These are phyloP conservation scores for Barnettozyma californica DNA, from an alignment of 805 yeast species.

Conservation along the genomic window DNA sequence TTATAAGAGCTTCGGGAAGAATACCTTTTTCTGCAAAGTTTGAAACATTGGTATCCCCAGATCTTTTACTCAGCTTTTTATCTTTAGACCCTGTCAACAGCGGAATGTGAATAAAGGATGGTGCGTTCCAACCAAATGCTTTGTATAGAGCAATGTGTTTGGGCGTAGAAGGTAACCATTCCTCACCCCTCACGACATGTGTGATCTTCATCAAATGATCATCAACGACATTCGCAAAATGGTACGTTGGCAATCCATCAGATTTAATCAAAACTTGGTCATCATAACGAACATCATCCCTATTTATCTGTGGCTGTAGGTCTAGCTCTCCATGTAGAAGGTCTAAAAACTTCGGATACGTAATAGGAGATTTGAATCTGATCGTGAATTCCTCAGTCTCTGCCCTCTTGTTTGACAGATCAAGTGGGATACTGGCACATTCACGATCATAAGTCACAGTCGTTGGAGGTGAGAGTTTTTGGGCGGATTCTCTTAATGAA, in stretches of 20 bases:
- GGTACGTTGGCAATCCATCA: constrained; percentile 95
- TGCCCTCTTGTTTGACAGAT: constrained; percentile 37
- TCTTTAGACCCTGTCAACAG: constrained; percentile 66
- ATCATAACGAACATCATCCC: constrained; percentile 69
- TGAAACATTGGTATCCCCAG: constrained; percentile 72
- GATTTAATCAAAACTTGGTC: constrained; percentile 87
- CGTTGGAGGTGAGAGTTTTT: constrained; percentile 75
- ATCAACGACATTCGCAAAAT: constrained; percentile 92
- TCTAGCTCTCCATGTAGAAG: constrained; percentile 71
- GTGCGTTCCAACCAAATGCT: constrained; percentile 84
- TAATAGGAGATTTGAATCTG: constrained; percentile 71
- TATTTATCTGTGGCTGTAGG: constrained; percentile 75
- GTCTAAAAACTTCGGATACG: constrained; percentile 65
- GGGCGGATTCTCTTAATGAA: constrained; percentile 65
- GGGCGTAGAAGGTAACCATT: constrained; percentile 95
- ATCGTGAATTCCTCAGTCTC: constrained; percentile 43
- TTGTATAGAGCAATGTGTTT: constrained; percentile 83
- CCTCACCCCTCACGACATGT: constrained; percentile 95
- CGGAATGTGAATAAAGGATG: constrained; percentile 86
- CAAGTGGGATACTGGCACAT: constrained; percentile 46
- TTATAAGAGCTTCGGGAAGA: constrained; percentile 81
- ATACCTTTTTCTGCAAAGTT: constrained; percentile 56
- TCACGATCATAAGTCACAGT: constrained; percentile 87
- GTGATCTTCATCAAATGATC: constrained; percentile 91
- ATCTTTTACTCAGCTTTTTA: constrained; percentile 80